Evolutionary conservation across 352 stramenopile species (phyloP), one percentile per base, ranked within the genome.

Genomic region (Globisporangium radiosum): DNA sequence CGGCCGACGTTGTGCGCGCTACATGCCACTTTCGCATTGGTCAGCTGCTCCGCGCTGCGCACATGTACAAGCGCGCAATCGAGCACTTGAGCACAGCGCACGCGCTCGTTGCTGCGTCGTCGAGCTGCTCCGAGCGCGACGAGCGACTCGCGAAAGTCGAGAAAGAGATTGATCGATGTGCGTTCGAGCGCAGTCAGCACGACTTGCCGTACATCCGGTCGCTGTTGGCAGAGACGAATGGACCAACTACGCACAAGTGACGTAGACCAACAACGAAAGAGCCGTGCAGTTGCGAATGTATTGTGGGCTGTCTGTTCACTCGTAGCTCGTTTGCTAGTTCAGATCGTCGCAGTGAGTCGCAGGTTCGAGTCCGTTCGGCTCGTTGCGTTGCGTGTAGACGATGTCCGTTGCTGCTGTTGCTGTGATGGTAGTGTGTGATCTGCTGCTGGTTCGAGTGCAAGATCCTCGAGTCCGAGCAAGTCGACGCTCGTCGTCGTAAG

Each of bases 121-220:
- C 54, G 14, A 25, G 42, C 14, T 40, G 45, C 4, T 25, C 6
- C n/a, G 14, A 59, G 19, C 19, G 19, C 19, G 19, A 25, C 19
- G 19, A 25, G 39, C 64, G 56, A 39, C 25, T 70, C 0, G n/a
- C 62, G n/a, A 65, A 63, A 10, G 73, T 90, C 40, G 67, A 59
- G 10, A 77, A 76, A 42, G 78, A 85, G 54, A 64, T 66, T 10
- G 76, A 87, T 55, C 83, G 82, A 38, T 87, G 76, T 36, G 47
- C 73, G n/a, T 90, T 85, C 42, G 76, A 87, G 17, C 76, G 76
- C 14, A 74, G 65, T 15, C 78, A 90, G 52, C 81, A 88, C 61
- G 81, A 88, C 43, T 17, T 71, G 4, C 58, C 57, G 49, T 82
- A 78, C 55, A 75, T 90, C 47, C 73, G 70, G 8, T 62, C 64